Conservation (phyloP, 2,329 filamentous ascomycete genomes). For the Pseudogymnoascus sp. region DNA sequence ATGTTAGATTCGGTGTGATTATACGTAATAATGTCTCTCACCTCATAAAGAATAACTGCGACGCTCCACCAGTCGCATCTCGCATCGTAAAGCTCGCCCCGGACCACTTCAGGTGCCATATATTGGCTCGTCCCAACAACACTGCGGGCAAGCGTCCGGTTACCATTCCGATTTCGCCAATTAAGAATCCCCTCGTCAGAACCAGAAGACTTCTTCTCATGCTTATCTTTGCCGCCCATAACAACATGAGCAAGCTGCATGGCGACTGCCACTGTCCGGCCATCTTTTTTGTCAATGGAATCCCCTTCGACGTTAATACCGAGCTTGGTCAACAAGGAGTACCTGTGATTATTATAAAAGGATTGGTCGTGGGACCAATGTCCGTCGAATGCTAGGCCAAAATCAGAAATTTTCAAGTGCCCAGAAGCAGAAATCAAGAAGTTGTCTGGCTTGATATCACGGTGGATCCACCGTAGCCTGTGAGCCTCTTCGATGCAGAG, state of each 20-base stretch:
- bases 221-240: conserved; percentile 33
- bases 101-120: conserved; percentile 92
- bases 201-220: conserved; percentile 30
- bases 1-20: background rate
- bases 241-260: conserved; percentile 35
- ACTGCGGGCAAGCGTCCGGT: conserved; percentile 69
- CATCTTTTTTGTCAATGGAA: conserved; percentile 56
- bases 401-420: conserved; percentile 93
- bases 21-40: conserved; percentile 23
- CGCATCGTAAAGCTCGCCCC: conserved; percentile 77
- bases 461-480: conserved; percentile 81
- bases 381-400: conserved; percentile 89
- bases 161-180: conserved; percentile 63
- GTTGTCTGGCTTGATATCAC: conserved; percentile 95
- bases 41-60: conserved; percentile 86
- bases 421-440: conserved; percentile 84
- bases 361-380: conserved; percentile 88
- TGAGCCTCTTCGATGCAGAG: conserved; percentile 90
- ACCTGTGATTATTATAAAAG: conserved; percentile 79
- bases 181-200: conserved; percentile 45
- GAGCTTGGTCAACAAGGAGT: conserved; percentile 69
- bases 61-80: conserved; percentile 97
- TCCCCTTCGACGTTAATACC: conserved; percentile 70
- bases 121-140: conserved; percentile 95
- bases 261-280: conserved; percentile 33